A percentile compares a stretch with the other conserved stretches of the same genome.
These are phyloP conservation scores for Solanum habrochaites DNA, from an alignment of 257 asterid species.

Conservation along the genomic window DNA sequence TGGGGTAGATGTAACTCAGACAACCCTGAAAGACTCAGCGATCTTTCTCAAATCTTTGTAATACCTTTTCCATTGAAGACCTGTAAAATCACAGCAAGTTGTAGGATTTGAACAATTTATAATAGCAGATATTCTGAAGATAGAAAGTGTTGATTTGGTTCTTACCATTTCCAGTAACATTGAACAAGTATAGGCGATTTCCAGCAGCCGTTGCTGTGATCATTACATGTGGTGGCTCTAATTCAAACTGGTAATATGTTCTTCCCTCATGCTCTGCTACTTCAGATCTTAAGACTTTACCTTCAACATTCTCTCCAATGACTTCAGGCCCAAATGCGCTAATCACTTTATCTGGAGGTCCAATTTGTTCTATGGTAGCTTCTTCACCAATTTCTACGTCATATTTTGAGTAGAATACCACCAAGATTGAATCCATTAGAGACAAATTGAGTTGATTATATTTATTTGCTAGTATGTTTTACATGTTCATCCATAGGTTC, in stretches of 20 bases:
- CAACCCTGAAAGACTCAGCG: conserved; percentile 75
- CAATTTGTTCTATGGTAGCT: conserved; percentile 68
- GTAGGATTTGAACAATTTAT: neutral
- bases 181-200: conserved; percentile 85
- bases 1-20: conserved; percentile 11
- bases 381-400: conserved; percentile 62
- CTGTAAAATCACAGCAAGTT: conserved; percentile 25
- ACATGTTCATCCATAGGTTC: neutral
- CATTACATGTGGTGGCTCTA: conserved; percentile 84
- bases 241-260: conserved; percentile 79
- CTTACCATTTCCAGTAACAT: conserved; percentile 69
- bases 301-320: conserved; percentile 86
- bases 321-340: conserved; percentile 96
- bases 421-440: neutral
- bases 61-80: conserved; percentile 95
- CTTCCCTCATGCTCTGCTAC: conserved; percentile 61
- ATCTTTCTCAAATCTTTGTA: conserved; percentile 75
- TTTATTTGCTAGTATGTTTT: neutral
- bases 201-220: conserved; percentile 98
- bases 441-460: neutral
- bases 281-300: conserved; percentile 63
- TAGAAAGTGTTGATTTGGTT: neutral
- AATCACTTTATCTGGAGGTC: conserved; percentile 85
- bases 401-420: neutral
- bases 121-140: neutral